Evolutionary conservation across 2,329 filamentous ascomycete genomes (phyloP), one percentile per base, ranked within the genome.

Genomic region (Sarocladium strictum): DNA sequence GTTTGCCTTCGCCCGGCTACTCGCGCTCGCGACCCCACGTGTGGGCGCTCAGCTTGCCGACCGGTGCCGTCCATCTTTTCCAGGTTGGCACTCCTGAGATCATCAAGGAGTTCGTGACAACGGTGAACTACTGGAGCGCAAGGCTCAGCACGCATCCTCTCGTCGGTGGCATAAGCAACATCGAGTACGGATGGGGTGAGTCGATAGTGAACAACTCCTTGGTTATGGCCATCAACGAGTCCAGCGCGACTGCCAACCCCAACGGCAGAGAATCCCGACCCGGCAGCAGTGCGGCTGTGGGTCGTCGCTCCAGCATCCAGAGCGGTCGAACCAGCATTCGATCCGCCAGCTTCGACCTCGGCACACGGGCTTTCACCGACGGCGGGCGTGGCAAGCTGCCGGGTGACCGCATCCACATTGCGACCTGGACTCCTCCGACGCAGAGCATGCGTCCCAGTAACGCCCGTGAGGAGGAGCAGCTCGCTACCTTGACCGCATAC

Each of bases 121-220:
- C 92, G 1, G 90, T 90, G 63, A 99, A 99, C 71, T 99, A 97
- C 72, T 99, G 94, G 94, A 94, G 90, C 65, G 93, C 94, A 2
- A 83, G 94, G 53, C 78, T 97, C 29, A 96, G 91, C 64, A 97
- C 96, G 58, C 91, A 97, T 66, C 94, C 94, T 2, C 76, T 99
- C 29, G 83, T 93, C 32, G 94, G 94, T 55, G 93, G 92, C 55
- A 89, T 99, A 62, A 96, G 90, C 71, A 99, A 97, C 68, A 88
- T 97, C 61, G 94, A 99, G 69, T 97, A 97, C 65, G 94, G 94
- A 53, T 99, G 94, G 94, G 89, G 90, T 61, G 90, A 96, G 38
- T 77, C 79, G 19, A 85, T 97, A 57, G 85, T 97, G 63, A 84
- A 83, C 61, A 82, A 76, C 54, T 72, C 77, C 9, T 71, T 82